A percentile compares a stretch with the other conserved stretches of the same genome.
These are phyloP conservation scores for Dothidotthia symphoricarpi DNA, from an alignment of 2,329 filamentous ascomycete genomes.

Conservation along the genomic window DNA sequence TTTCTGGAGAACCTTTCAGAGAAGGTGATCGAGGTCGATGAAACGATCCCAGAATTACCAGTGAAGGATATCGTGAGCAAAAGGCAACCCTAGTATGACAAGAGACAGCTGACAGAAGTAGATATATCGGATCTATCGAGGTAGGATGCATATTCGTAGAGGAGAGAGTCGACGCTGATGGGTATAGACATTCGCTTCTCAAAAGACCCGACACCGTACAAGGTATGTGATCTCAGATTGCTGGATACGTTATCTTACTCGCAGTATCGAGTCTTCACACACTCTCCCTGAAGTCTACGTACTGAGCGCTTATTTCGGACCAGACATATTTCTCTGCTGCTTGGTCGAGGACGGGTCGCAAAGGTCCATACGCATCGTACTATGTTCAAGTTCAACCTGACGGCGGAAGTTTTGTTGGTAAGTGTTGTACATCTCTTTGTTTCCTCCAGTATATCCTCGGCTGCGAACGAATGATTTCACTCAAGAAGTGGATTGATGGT, in stretches of 20 bases:
- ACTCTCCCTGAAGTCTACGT: background rate
- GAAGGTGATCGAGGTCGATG: constrained; percentile 69
- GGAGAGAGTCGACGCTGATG: constrained; percentile 2
- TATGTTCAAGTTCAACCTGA: constrained; percentile 79
- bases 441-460: background rate
- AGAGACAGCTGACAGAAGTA: constrained; percentile 30
- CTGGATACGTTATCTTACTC: background rate
- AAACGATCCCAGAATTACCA: constrained; percentile 82
- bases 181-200: constrained; percentile 71
- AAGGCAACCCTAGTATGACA: background rate
- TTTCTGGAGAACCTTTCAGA: constrained; percentile 73
- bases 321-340: constrained; percentile 80
- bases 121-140: constrained; percentile 80
- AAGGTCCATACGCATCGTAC: constrained; percentile 67
- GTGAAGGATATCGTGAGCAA: constrained; percentile 70
- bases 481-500: background rate
- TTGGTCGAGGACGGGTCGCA: constrained; percentile 83
- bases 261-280: background rate
- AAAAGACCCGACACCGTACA: constrained; percentile 83
- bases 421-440: constrained; percentile 33
- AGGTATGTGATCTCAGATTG: constrained; percentile 54
- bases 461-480: too few species aligned
- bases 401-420: constrained; percentile 66
- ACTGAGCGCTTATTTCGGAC: constrained; percentile 19
- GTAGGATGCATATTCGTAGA: constrained; percentile 11